Conservation (phyloP, 1,284 basidiomycete genomes). For the Ceratobasidium sp. region DNA sequence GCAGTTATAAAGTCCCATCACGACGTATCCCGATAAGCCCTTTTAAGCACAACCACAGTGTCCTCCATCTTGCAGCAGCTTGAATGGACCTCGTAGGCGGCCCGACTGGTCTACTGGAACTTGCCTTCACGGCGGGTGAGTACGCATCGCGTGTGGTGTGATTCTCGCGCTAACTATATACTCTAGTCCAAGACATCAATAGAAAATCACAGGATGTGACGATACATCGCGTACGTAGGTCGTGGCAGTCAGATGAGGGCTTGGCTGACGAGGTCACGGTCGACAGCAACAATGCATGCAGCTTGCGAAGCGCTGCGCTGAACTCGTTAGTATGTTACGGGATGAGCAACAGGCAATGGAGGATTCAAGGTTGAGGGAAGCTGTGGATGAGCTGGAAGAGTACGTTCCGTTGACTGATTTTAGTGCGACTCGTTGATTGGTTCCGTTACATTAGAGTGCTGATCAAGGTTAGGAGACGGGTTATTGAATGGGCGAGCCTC, state of each 20-base stretch:
- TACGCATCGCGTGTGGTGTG: too few relatives aligned
- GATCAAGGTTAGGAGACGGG: background rate
- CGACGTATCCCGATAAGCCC: background rate
- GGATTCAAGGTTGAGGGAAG: constrained; percentile 11
- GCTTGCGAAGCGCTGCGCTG: constrained; percentile 10
- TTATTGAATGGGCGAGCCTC: constrained; percentile 7
- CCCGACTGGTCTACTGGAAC: too few relatives aligned
- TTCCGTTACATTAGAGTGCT: background rate
- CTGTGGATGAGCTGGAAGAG: constrained; percentile 24
- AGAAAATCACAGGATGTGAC: background rate
- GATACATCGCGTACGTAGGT: constrained; percentile 15
- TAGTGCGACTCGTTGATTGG: background rate
- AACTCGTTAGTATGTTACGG: constrained; percentile 12
- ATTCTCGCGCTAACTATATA: too few relatives aligned
- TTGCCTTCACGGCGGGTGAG: too few relatives aligned
- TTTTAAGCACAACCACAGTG: background rate
- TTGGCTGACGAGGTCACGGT: background rate
- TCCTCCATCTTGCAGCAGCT: background rate
- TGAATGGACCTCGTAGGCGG: too few relatives aligned
- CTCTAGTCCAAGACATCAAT: background rate
- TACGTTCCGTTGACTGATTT: background rate
- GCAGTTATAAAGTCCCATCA: background rate
- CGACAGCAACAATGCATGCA: constrained; percentile 20
- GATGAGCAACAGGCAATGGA: background rate
- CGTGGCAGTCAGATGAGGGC: background rate